Evolutionary conservation across 805 yeast genomes (phyloP), one percentile per base, ranked within the genome.

Genomic region (Saturnispora sekii): DNA sequence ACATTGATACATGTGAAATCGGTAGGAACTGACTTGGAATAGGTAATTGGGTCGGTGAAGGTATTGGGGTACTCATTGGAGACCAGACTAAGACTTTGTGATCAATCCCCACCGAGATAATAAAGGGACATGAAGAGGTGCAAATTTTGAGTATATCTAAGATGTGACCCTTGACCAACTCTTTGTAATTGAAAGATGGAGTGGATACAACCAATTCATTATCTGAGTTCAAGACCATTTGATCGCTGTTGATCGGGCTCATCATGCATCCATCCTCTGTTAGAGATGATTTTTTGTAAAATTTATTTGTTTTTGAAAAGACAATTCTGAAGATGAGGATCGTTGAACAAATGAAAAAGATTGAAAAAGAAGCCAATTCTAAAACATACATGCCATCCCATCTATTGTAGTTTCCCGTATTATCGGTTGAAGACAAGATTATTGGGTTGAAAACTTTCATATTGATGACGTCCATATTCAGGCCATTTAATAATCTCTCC

Each of bases 21-120:
- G 88, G 89, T 79, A 85, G 74, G 40, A 74, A 66, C 34, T 72
- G 69, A 3, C 67, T 58, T 9, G 64, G 56, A 5, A 65, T 56
- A 16, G 73, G 73, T 26, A 71, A 54, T 38, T 64, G 68, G 1
- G 72, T 66, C 7, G 77, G 79, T 18, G 54, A 48, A 42, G 71
- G 80, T 41, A 63, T 59, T 35, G 69, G 84, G 16, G 57, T 60
- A 1, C 68, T 61, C 44, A 79, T 57, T 3, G 88, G 88, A 0
- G 84, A 80, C 94, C 94, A 85, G 10, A 84, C 75, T 30, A 77
- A 59, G 4, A 85, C 70, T 48, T 71, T 74, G 52, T 82, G 88
- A 53, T 85, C 94, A 56, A 86, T 64, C 4, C 89, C 90, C 26
- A 82, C 72, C 1, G 84, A 72, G 0, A 84, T 77, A 18, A 84